A percentile compares a stretch with the other conserved stretches of the same genome.
Evolutionary conservation across 2,329 filamentous ascomycete genomes (phyloP).

Genomic region (Bertia moriformis): DNA sequence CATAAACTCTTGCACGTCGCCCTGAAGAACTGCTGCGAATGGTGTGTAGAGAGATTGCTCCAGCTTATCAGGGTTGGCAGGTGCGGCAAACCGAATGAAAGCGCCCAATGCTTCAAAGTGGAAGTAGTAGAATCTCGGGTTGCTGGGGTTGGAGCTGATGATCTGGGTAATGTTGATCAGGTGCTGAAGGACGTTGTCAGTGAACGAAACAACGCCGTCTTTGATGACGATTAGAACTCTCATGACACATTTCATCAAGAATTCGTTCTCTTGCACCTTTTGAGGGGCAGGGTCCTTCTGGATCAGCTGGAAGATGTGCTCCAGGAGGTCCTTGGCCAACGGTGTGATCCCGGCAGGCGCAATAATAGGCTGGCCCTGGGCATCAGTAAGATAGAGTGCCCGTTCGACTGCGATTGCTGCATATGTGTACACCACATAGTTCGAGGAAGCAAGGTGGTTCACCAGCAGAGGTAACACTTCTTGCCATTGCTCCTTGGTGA

Average conservation of each 20-base stretch:
- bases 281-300: constrained; percentile 71
- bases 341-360: constrained; percentile 64
- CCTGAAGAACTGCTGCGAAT: constrained; percentile 65
- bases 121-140: constrained; percentile 96
- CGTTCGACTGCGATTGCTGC: constrained; percentile 93
- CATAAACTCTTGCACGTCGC: constrained; percentile 83
- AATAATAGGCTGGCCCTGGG: constrained; percentile 64
- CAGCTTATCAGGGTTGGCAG: constrained; percentile 54
- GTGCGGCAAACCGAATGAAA: constrained; percentile 55
- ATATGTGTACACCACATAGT: constrained; percentile 97
- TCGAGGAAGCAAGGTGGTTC: constrained; percentile 73
- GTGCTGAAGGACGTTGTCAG: constrained; percentile 68
- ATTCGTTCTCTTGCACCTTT: constrained; percentile 97
- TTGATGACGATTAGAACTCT: constrained; percentile 87
- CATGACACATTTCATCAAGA: constrained; percentile 98
- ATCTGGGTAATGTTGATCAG: constrained; percentile 80
- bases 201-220: constrained; percentile 60
- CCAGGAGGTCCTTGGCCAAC: constrained; percentile 70
- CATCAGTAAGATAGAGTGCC: constrained; percentile 69
- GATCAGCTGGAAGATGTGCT: constrained; percentile 82
- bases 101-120: constrained; percentile 92
- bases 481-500: constrained; percentile 84
- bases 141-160: constrained; percentile 89
- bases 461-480: constrained; percentile 79
- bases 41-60: constrained; percentile 71